Base-by-base conservation (phyloP, 148 eudicot species). In the Camellia japonica region DNA sequence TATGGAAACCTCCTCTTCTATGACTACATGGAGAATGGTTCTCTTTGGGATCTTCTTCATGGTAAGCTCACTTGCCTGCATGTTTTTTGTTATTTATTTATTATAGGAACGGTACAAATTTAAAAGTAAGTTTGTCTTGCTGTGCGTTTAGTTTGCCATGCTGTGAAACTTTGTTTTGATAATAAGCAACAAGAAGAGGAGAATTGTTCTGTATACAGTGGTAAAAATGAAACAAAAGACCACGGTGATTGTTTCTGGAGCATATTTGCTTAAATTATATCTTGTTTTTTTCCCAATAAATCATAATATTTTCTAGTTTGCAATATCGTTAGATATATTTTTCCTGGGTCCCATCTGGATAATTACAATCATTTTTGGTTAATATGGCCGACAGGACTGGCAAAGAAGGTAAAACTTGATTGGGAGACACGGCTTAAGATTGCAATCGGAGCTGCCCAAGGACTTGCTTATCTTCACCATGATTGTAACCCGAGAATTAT, bases 1-100 rank as follows among this genome's bases (percentile, higher is more conserved):
- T 62, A 51, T 18, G 95, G 93, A 12, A 87, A 91, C 73, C 93
- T 91, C 52, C 90, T 91, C 58, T 91, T 90, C 86, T 91, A 91
- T 73, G 95, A 91, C 61, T 90, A 87, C 84, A 91, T 91, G 95
- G 91, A 88, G 55, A 91, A 91, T 80, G 95, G 95, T 44, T 90
- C 93, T 51, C 90, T 91, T 15, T 91, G 93, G 93, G 95, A 90
- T 86, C 87, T 90, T 67, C 91, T 91, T 81, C 95, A 91, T 77
- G 95, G 95, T 91, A 6, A 81, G 88, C 76, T 47, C 7, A 15
- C 16, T 47, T 3, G 42, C n/a, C 44, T 56, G 65, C 7, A 41
- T 3, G 3, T 19, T 14, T 19, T 14, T 64, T 70, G 23, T 46
- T 44, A 15, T 58, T 7, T 2, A 8, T 3, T 30, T 30, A 30